Evolutionary conservation across 768 basidiomycete species (phyloP).

Genomic region (Agaricus blazei): DNA sequence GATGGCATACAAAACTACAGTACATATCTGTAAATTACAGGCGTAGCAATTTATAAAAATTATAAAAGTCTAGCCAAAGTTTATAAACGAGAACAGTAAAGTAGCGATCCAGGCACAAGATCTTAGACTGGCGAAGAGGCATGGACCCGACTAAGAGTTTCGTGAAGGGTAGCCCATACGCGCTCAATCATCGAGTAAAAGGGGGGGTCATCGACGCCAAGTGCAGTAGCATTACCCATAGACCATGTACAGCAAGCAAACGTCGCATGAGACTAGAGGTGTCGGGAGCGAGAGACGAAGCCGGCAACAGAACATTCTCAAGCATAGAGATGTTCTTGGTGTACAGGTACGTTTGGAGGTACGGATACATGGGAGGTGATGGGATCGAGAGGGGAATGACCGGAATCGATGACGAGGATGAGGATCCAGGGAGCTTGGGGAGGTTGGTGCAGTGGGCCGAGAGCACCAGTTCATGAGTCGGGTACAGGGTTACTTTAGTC

Average conservation of each 20-base stretch:
- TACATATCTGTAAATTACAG: too few species aligned
- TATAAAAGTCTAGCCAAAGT: too few species aligned
- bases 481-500: conserved; percentile 44
- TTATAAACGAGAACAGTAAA: too few species aligned
- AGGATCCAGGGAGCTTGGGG: conserved; percentile 39
- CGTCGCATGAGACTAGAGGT: conserved; percentile 31
- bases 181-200: conserved; percentile 66
- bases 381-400: conserved; percentile 62
- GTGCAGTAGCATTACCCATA: conserved; percentile 71
- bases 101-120: background rate
- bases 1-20: too few species aligned
- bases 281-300: conserved; percentile 18
- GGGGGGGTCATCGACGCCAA: conserved; percentile 56
- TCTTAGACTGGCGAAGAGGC: background rate
- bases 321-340: conserved; percentile 49
- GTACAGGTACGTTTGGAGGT: conserved; percentile 64
- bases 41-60: too few species aligned
- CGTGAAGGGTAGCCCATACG: conserved; percentile 44
- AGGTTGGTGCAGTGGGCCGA: conserved; percentile 65
- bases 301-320: conserved; percentile 44
- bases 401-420: conserved; percentile 45
- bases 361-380: conserved; percentile 53
- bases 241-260: conserved; percentile 47
- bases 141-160: conserved; percentile 25
- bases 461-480: conserved; percentile 66